Percentiles rank a stretch among this genome's conserved stretches.
Evolutionary conservation across 2,329 filamentous ascomycete species (phyloP).

Genomic region (Pezicula carpinea): DNA sequence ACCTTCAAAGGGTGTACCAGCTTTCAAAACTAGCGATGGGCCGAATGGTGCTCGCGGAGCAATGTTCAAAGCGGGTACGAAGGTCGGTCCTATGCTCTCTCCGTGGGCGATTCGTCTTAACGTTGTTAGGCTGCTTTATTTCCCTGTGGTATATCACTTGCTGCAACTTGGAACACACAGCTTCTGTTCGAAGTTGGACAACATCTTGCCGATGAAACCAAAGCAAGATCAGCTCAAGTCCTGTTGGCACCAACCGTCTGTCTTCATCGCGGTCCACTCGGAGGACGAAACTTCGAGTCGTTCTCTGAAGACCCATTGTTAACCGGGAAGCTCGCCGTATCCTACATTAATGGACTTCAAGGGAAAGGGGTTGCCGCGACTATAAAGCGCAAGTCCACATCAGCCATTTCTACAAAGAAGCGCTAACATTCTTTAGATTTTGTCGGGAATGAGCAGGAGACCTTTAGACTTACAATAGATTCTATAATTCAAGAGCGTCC

Average conservation of each 20-base stretch:
- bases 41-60: constrained; percentile 67
- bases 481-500: constrained; percentile 60
- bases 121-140: constrained; percentile 63
- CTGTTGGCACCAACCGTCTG: constrained; percentile 75
- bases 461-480: constrained; percentile 59
- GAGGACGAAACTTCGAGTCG: constrained; percentile 83
- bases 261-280: constrained; percentile 76
- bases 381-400: constrained; percentile 58
- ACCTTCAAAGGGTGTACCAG: constrained; percentile 56
- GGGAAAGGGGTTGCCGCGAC: constrained; percentile 70
- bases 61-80: constrained; percentile 63
- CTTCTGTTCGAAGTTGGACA: constrained; percentile 66
- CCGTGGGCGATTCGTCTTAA: constrained; percentile 5
- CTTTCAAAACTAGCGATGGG: constrained; percentile 64
- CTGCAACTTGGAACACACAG: constrained; percentile 72
- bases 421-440: constrained; percentile 42
- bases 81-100: constrained; percentile 34
- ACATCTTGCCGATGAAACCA: constrained; percentile 66
- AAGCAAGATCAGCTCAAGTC: constrained; percentile 68
- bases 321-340: constrained; percentile 67
- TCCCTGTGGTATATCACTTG: constrained; percentile 73
- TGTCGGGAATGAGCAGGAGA: constrained; percentile 71
- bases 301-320: constrained; percentile 80
- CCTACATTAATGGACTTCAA: constrained; percentile 70
- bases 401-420: constrained; percentile 1